Evolutionary conservation across 805 yeast species (phyloP).

Genomic region (Lachancea sp.): DNA sequence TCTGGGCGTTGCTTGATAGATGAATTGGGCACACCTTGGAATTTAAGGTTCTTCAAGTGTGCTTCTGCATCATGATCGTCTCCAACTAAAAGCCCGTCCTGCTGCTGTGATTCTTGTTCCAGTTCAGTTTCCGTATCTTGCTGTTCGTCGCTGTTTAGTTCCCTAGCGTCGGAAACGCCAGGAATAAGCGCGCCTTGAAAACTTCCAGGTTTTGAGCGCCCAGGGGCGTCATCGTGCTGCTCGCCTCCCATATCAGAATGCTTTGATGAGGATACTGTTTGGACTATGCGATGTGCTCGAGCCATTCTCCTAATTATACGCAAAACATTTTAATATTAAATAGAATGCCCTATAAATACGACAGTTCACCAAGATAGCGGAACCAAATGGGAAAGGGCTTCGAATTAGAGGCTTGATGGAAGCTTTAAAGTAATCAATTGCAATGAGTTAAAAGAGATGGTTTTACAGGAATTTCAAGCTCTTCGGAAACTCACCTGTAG

Average conservation of each 20-base stretch:
- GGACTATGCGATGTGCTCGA: background rate
- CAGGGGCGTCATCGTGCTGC: background rate
- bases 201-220: background rate
- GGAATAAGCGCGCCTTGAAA: conserved; percentile 12
- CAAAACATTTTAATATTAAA: no score
- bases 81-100: background rate
- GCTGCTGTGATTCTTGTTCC: conserved; percentile 2
- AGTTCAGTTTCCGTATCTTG: background rate
- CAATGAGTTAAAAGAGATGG: no score
- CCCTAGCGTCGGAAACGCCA: conserved; percentile 19
- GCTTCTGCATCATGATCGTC: conserved; percentile 24
- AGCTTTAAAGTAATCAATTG: no score
- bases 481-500: no score
- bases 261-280: background rate
- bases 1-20: conserved; percentile 6
- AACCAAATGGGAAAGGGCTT: no score
- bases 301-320: no score
- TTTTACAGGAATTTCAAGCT: no score
- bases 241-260: background rate
- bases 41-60: conserved; percentile 23
- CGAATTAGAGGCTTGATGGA: no score
- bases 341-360: no score
- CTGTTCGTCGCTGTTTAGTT: conserved; percentile 4
- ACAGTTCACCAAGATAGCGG: no score
- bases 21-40: conserved; percentile 30